Evolutionary conservation across 2,329 filamentous ascomycete species (phyloP).

Genomic region (Ophiostoma perfectum): DNA sequence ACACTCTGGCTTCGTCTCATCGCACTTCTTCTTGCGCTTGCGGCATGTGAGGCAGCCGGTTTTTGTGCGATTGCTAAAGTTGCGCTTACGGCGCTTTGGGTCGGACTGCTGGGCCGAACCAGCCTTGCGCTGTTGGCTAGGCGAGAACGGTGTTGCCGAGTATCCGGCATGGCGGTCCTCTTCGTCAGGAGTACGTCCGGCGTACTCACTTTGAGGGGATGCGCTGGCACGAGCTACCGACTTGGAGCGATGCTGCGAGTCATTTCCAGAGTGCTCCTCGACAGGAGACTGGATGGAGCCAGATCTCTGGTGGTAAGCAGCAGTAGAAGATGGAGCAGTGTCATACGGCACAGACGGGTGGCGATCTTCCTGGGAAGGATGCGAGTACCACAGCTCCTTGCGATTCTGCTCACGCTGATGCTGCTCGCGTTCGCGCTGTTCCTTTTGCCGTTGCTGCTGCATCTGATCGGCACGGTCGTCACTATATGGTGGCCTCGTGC

Average conservation of each 20-base stretch:
- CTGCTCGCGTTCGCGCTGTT: slow-evolving; percentile 23
- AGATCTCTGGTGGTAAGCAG: slow-evolving; percentile 40
- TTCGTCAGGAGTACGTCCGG: slow-evolving; percentile 50
- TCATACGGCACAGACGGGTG: slow-evolving; percentile 45
- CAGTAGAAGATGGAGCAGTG: slow-evolving; percentile 31
- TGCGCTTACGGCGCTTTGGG: slow-evolving; percentile 65
- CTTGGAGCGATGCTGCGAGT: slow-evolving; percentile 28
- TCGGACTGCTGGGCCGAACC: slow-evolving; percentile 50
- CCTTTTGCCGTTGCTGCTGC: slow-evolving; percentile 21
- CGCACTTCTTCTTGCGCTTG: slow-evolving; percentile 94
- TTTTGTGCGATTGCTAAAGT: slow-evolving; percentile 93
- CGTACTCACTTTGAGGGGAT: slow-evolving; percentile 46
- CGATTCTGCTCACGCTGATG: slow-evolving; percentile 33
- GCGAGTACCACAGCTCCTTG: slow-evolving; percentile 46
- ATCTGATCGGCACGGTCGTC: slow-evolving; percentile 18
- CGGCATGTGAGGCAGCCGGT: slow-evolving; percentile 92
- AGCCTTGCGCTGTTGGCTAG: slow-evolving; percentile 44
- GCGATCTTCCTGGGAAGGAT: slow-evolving; percentile 45
- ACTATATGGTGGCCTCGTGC: neutral
- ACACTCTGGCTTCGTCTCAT: slow-evolving; percentile 91
- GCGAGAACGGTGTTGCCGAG: slow-evolving; percentile 38
- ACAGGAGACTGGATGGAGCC: slow-evolving; percentile 38
- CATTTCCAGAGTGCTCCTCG: slow-evolving; percentile 47
- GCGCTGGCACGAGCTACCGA: slow-evolving; percentile 34
- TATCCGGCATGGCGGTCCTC: slow-evolving; percentile 44